Evolutionary conservation across 225 moss, liverwort and hornwort species (phyloP).

Genomic region (Sphagnum contortum): DNA sequence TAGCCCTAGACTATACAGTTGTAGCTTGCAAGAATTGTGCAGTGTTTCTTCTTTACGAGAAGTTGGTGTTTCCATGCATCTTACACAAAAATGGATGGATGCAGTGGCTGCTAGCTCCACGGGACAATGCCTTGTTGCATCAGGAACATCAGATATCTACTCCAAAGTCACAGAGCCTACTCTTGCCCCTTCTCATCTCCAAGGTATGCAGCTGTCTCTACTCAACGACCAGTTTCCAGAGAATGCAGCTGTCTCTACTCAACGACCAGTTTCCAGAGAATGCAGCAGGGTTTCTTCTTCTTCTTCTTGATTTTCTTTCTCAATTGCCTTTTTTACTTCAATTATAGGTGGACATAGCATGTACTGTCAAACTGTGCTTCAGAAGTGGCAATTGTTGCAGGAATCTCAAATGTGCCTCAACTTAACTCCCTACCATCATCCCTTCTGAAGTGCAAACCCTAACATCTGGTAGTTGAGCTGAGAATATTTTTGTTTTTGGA

Average conservation of each 20-base stretch:
- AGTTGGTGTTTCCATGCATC: too few species aligned
- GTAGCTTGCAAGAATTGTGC: too few species aligned
- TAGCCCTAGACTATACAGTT: too few species aligned
- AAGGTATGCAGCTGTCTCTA: conserved; percentile 22
- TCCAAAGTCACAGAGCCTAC: conserved; percentile 83
- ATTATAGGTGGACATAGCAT: too few species aligned
- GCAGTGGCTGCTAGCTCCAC: too few species aligned
- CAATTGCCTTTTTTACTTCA: not conserved
- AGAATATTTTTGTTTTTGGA: not conserved
- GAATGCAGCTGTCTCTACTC: not conserved
- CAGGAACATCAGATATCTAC: conserved; percentile 33
- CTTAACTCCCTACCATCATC: too few species aligned
- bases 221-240: not conserved
- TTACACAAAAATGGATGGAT: too few species aligned
- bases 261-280: not conserved
- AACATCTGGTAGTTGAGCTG: not conserved
- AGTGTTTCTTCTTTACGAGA: too few species aligned
- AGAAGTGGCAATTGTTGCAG: too few species aligned
- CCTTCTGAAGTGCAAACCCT: too few species aligned
- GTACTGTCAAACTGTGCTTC: too few species aligned
- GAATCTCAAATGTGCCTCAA: too few species aligned
- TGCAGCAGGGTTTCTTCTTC: not conserved
- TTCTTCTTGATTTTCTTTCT: not conserved
- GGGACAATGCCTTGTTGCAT: not conserved
- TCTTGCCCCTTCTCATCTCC: conserved; percentile 63